Base-by-base conservation (phyloP, 225 moss, liverwort and hornwort genomes). In the Lunularia cruciata region DNA sequence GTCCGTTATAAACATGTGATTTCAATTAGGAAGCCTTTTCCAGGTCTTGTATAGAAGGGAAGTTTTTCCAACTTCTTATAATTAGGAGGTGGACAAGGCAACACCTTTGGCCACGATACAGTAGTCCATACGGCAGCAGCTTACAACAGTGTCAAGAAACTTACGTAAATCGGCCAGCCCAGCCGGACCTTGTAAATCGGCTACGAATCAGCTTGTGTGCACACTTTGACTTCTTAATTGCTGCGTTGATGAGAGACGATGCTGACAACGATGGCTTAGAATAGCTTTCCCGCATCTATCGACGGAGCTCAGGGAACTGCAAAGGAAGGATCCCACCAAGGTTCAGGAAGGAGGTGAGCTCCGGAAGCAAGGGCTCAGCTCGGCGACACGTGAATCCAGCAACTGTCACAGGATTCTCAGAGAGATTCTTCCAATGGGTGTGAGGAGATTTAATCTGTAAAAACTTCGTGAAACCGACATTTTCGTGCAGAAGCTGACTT, bases 161-260 rank as follows among this genome's bases (percentile, higher is more conserved):
- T 54, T 54, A 54, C 54, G 54, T 28, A 54, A 14, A 8, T n/a
- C 15, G 4, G 47, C n/a, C n/a, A n/a, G n/a, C n/a, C n/a, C n/a
- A n/a, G n/a, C n/a, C 54, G 22, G 26, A 23, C 54, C 3, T 5
- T 25, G 52, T 6, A 23, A 54, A 54, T 25, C 54, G 22, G 25
- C 54, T 27, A 28, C 43, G 43, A 43, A 23, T 6, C 0, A 54
- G 54, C 54, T 54, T 54, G 54, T 27, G 54, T 54, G 54, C 54
- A 54, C 54, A 27, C 54, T 54, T 54, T 28, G 54, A 28, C 54
- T 54, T 54, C 54, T 28, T 43, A 43, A 43, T 43, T 43, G 43
- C 43, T 43, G 3, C 43, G 43, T 43, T 54, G 27, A 54, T 54
- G 54, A 28, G 23, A 23, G 27, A 1, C 28, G 26, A 0, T 54